These are phyloP conservation scores for Fusarium begoniae DNA, from an alignment of 2,329 filamentous ascomycete genomes.

Conservation along the genomic window DNA sequence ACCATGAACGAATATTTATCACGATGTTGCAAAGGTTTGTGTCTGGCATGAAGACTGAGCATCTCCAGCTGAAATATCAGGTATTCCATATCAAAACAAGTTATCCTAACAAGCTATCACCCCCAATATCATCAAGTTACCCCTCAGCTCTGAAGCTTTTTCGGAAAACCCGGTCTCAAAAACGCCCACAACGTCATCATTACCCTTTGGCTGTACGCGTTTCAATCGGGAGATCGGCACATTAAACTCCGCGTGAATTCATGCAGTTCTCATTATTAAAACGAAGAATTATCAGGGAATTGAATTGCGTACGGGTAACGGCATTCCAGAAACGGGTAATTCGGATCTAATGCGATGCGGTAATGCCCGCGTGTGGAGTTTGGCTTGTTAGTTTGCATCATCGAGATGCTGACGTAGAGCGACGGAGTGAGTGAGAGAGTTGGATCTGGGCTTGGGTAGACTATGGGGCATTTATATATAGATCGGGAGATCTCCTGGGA, in stretches of 20 bases:
- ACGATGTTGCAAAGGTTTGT: not conserved
- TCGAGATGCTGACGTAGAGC: conserved; percentile 35
- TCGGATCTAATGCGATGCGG: conserved; percentile 9
- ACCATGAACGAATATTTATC: not conserved
- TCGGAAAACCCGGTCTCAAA: not conserved
- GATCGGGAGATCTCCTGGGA: not conserved
- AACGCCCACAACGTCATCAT: conserved; percentile 30
- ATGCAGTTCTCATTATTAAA: not conserved
- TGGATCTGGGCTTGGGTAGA: not conserved
- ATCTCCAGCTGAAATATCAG: not conserved
- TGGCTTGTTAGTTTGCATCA: conserved; percentile 29
- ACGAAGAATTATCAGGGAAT: conserved; percentile 4
- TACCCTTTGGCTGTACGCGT: not conserved
- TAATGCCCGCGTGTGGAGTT: conserved; percentile 9
- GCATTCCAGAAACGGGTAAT: conserved; percentile 17
- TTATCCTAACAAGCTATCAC: not conserved
- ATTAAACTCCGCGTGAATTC: not conserved
- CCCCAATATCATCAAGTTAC: not conserved
- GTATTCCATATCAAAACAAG: not conserved
- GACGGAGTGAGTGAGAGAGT: not conserved
- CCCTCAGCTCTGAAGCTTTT: not conserved
- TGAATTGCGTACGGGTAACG: conserved; percentile 6
- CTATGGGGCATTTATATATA: conserved; percentile 1
- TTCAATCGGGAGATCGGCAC: conserved; percentile 31
- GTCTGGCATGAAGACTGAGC: not conserved